These are phyloP conservation scores for Trichocladium antarcticum DNA, from an alignment of 495 filamentous ascomycete genomes.

Conservation along the genomic window DNA sequence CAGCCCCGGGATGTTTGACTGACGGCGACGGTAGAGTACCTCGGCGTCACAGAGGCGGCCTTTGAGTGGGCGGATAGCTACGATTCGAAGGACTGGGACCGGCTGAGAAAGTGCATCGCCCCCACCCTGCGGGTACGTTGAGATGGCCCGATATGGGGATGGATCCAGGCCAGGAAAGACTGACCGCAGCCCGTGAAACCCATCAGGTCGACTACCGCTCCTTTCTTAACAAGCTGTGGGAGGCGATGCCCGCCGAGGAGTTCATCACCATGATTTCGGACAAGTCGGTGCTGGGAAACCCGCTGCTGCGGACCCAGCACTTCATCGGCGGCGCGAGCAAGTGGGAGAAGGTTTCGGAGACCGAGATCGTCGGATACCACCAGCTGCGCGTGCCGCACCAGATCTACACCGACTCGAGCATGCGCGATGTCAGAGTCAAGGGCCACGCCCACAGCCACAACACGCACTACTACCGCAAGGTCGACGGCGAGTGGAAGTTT, in stretches of 20 bases:
- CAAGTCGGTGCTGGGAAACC: slow-evolving; percentile 57
- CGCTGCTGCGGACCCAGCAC: slow-evolving; percentile 62
- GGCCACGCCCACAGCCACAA: slow-evolving; percentile 63
- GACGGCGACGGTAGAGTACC: slow-evolving; percentile 33
- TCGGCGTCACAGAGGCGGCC: slow-evolving; percentile 40
- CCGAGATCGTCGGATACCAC: slow-evolving; percentile 59
- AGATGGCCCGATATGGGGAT: not conserved
- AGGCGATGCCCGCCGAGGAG: slow-evolving; percentile 59
- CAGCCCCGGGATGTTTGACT: not conserved
- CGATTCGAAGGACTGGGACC: slow-evolving; percentile 70
- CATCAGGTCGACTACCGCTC: slow-evolving; percentile 58
- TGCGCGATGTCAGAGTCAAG: slow-evolving; percentile 44
- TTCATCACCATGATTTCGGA: slow-evolving; percentile 60
- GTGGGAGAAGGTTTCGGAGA: slow-evolving; percentile 61
- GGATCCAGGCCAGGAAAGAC: not conserved
- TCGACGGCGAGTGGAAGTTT: slow-evolving; percentile 73
- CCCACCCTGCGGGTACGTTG: slow-evolving; percentile 48
- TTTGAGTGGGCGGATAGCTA: slow-evolving; percentile 81
- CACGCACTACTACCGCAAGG: slow-evolving; percentile 61
- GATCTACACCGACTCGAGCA: slow-evolving; percentile 46
- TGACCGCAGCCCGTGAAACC: not conserved
- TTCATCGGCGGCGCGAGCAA: slow-evolving; percentile 57
- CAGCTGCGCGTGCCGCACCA: slow-evolving; percentile 67
- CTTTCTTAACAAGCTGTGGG: slow-evolving; percentile 60
- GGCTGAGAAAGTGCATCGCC: slow-evolving; percentile 59